Evolutionary conservation across 768 basidiomycete species (phyloP).

Genomic region (Pholiota molesta): DNA sequence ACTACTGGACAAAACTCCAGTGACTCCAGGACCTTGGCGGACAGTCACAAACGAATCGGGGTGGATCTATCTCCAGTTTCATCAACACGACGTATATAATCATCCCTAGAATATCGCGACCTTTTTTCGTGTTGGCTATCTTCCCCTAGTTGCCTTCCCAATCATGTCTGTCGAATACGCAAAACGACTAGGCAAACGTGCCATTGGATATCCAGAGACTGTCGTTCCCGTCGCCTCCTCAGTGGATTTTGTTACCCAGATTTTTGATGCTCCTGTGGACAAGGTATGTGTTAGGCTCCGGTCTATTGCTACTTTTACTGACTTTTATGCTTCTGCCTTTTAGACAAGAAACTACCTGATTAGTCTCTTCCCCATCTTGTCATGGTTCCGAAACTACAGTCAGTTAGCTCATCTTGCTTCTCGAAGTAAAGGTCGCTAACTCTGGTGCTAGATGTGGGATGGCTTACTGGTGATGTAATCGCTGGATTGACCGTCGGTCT

Average conservation of each 20-base stretch:
- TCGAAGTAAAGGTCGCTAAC: neutral
- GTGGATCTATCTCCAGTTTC: conserved; percentile 9
- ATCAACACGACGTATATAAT: conserved; percentile 15
- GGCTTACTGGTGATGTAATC: conserved; percentile 86
- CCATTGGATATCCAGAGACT: conserved; percentile 64
- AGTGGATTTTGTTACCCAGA: conserved; percentile 50
- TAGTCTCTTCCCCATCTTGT: conserved; percentile 81
- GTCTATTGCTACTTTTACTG: conserved; percentile 9
- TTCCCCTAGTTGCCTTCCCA: conserved; percentile 6
- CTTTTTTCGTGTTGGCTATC: conserved; percentile 9
- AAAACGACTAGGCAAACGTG: conserved; percentile 56
- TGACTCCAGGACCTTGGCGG: neutral
- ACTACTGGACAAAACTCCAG: neutral
- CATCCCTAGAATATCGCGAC: conserved; percentile 9
- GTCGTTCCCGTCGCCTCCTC: conserved; percentile 61
- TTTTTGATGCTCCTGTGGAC: conserved; percentile 55
- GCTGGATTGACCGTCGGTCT: conserved; percentile 94
- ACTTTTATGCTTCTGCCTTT: conserved; percentile 6
- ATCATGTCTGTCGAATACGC: conserved; percentile 31
- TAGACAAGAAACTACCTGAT: conserved; percentile 67
- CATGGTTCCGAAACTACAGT: conserved; percentile 91
- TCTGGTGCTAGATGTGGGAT: conserved; percentile 58
- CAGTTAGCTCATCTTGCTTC: conserved; percentile 39
- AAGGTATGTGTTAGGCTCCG: conserved; percentile 6
- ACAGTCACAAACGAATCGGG: conserved; percentile 3